A percentile compares a stretch with the other conserved stretches of the same genome.
Conservation (phyloP, 768 basidiomycete genomes). For the Saitozyma podzolica region DNA sequence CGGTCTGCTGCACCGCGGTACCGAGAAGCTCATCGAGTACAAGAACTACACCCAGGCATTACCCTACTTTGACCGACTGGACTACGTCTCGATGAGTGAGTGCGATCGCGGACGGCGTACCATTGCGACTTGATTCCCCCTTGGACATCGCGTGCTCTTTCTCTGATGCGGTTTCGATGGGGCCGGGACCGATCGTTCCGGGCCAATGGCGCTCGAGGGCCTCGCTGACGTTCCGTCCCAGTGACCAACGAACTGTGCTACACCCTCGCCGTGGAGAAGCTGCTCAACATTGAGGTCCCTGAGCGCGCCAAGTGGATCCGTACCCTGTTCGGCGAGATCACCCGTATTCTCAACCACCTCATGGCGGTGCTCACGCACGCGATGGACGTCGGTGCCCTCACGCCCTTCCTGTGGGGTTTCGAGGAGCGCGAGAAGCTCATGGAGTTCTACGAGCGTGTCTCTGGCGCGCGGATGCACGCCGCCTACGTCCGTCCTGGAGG, state of each 20-base stretch:
- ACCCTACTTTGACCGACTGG: slow-evolving; percentile 97
- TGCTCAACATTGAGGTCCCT: slow-evolving; percentile 94
- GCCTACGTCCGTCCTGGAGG: slow-evolving; percentile 98
- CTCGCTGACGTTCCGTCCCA: slow-evolving; percentile 49
- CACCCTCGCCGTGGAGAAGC: slow-evolving; percentile 94
- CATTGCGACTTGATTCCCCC: too few species aligned
- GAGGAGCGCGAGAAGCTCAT: slow-evolving; percentile 99
- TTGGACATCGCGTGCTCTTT: too few species aligned
- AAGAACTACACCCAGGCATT: slow-evolving; percentile 97
- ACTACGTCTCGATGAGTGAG: slow-evolving; percentile 99
- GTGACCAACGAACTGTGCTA: slow-evolving; percentile 99
- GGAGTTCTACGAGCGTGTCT: slow-evolving; percentile 99
- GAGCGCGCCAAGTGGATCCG: slow-evolving; percentile 98
- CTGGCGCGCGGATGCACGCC: slow-evolving; percentile 92
- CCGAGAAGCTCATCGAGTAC: slow-evolving; percentile 98
- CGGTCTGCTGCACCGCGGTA: slow-evolving; percentile 93
- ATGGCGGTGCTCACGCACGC: slow-evolving; percentile 85
- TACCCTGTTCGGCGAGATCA: slow-evolving; percentile 94
- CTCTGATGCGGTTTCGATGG: too few species aligned
- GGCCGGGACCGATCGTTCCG: too few species aligned
- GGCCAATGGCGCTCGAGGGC: too few species aligned
- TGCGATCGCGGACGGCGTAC: not conserved
- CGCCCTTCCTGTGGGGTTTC: slow-evolving; percentile 99
- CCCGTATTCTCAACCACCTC: slow-evolving; percentile 90
- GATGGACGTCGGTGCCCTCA: slow-evolving; percentile 85